Base-by-base conservation (phyloP, 1,284 basidiomycete genomes). In the Cryptococcus wingfieldii region DNA sequence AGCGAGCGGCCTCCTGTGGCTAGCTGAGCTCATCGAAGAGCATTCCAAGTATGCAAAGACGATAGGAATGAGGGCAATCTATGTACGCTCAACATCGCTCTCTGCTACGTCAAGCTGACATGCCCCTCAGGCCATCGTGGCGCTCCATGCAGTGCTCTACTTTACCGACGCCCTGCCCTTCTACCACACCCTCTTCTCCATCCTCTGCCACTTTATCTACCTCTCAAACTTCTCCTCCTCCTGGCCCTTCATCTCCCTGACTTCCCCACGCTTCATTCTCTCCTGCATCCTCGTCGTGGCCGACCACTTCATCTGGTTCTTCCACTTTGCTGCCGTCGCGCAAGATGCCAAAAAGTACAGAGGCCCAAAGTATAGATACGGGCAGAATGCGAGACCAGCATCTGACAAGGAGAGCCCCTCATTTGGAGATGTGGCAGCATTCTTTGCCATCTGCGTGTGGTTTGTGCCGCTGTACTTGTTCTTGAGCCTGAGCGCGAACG, bases 271-370 rank as follows among this genome's bases (percentile, higher is more conserved):
- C 3, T 96, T 97, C 80, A 72, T 97, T 53, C 81, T 83, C 1
- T 94, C 90, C 0, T 95, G 91, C 72, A 62, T 82, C 12, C 79
- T 93, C 53, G 91, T 94, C 56, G 83, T 97, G 53, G 76, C 80
- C 3, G 90, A 96, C 76, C 93, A 97, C 77, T 96, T 96, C 70
- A 74, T 89, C 52, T 95, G 91, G 89, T 96, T 97, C 80, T 90
- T 89, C 77, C 82, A 95, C 78, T 96, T 96, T 72, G 84, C 91
- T 27, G 83, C 80, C 25, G 65, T 76, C 43, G 85, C 87, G 1
- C 79, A 82, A 55, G 80, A 82, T 49, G 79, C 81, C 5, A 78
- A 77, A 49, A 61, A 66, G 46, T 64, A 63, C 50, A 60, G 70
- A 3, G 60, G 59, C 1, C 61, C 68, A 2, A 64, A 65, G 54